phyloP scores from a whole-genome alignment of 2,329 filamentous ascomycete species.

The Rachicladosporium sp. region DNA sequence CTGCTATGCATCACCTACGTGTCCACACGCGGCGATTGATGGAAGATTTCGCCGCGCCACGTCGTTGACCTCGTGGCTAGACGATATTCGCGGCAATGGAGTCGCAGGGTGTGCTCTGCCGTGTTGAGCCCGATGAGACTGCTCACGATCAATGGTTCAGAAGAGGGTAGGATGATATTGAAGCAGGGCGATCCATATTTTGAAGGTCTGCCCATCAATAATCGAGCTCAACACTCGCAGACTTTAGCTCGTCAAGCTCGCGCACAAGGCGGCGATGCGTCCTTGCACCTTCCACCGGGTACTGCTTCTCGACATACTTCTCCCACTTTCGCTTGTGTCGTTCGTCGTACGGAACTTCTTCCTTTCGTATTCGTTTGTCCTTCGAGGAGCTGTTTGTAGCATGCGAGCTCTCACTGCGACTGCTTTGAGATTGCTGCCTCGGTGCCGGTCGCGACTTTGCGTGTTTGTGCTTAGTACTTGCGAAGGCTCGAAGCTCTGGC shows the following conservation, averaged over 20 bases:
- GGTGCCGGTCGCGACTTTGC: conserved; percentile 1
- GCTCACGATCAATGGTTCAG: too few species aligned
- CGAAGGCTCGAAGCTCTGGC: conserved; percentile 10
- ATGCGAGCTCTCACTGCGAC: conserved; percentile 9
- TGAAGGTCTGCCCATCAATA: conserved; percentile 21
- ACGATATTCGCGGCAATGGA: too few species aligned
- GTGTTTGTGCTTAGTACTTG: conserved; percentile 1
- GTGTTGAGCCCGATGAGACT: too few species aligned
- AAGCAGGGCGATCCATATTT: too few species aligned
- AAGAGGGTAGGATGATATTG: too few species aligned
- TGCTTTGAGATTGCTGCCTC: conserved; percentile 9
- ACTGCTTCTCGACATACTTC: conserved; percentile 23
- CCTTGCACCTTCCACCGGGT: conserved; percentile 25
- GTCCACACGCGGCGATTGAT: too few species aligned
- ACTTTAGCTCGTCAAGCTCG: conserved; percentile 31
- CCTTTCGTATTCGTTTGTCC: conserved; percentile 6
- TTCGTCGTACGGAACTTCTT: conserved; percentile 20
- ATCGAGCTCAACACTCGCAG: conserved; percentile 32
- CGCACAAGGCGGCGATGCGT: conserved; percentile 33
- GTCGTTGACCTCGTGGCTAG: too few species aligned
- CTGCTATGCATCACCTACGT: too few species aligned
- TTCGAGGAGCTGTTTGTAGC: neutral
- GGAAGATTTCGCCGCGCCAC: too few species aligned
- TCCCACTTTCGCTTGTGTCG: conserved; percentile 26
- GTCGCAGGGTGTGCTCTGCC: too few species aligned